Percentiles rank a stretch among this genome's conserved stretches.
phyloP scores from a whole-genome alignment of 148 eudicot genomes.

The Rhododendron molle region DNA sequence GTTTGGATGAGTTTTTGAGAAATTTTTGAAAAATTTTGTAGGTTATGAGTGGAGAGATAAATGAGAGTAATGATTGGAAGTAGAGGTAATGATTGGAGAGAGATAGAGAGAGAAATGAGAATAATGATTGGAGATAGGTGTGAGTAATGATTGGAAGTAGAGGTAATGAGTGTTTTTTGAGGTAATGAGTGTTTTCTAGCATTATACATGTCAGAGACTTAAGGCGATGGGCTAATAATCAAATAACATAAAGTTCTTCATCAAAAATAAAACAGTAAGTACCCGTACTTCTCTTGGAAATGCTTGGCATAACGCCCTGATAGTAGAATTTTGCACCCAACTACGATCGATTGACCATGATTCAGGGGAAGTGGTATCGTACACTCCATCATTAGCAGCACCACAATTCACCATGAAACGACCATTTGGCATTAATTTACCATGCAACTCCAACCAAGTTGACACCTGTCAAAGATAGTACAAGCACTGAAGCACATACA shows the following conservation, averaged over 20 bases:
- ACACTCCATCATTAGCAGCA: slow-evolving; percentile 27
- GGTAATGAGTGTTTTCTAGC: too few relatives aligned
- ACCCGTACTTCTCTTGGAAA: slow-evolving; percentile 49
- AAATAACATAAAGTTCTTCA: not conserved
- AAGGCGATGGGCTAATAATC: not conserved
- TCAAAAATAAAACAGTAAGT: not conserved
- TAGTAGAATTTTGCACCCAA: slow-evolving; percentile 54
- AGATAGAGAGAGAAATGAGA: too few relatives aligned
- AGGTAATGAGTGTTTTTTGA: too few relatives aligned
- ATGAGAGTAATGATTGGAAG: too few relatives aligned
- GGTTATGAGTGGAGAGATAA: too few relatives aligned
- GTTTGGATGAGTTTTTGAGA: too few relatives aligned
- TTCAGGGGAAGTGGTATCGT: slow-evolving; percentile 7
- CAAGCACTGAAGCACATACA: not conserved
- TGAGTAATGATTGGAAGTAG: too few relatives aligned
- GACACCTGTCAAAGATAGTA: slow-evolving; percentile 30
- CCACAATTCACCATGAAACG: slow-evolving; percentile 95
- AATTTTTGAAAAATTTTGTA: too few relatives aligned
- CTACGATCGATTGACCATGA: slow-evolving; percentile 14
- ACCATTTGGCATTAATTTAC: slow-evolving; percentile 72
- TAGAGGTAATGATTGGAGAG: too few relatives aligned
- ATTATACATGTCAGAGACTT: not conserved
- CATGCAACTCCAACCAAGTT: slow-evolving; percentile 58
- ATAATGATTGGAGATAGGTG: too few relatives aligned
- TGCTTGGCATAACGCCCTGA: slow-evolving; percentile 60